These are phyloP conservation scores for Trametes sp. DNA, from an alignment of 1,284 basidiomycete genomes.

Conservation along the genomic window DNA sequence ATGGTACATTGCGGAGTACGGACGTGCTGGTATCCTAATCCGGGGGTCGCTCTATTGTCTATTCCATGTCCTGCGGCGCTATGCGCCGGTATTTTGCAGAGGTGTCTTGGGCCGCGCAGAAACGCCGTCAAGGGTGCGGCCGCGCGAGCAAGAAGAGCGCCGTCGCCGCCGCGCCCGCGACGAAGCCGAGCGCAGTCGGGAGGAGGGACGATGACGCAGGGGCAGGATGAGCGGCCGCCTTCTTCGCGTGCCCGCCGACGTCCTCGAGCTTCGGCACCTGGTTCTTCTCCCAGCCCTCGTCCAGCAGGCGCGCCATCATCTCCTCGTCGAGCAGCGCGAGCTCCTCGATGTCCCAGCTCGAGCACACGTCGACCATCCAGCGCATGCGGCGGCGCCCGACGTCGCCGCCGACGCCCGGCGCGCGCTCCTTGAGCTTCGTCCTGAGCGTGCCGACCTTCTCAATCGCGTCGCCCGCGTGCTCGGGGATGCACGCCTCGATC, in stretches of 20 bases:
- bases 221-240: constrained; percentile 14
- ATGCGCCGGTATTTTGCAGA: constrained; percentile 10
- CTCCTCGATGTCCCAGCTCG: constrained; percentile 84
- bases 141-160: constrained; percentile 33
- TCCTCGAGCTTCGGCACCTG: constrained; percentile 57
- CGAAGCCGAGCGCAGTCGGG: constrained; percentile 43
- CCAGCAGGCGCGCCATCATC: constrained; percentile 64
- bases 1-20: constrained; percentile 21
- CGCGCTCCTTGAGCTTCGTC: constrained; percentile 70
- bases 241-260: constrained; percentile 45
- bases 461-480: constrained; percentile 82
- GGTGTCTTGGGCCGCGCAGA: neutral
- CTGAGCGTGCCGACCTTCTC: constrained; percentile 81
- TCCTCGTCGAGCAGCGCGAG: constrained; percentile 71
- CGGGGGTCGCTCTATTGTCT: constrained; percentile 20
- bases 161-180: constrained; percentile 43
- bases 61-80: constrained; percentile 5
- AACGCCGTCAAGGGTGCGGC: constrained; percentile 21
- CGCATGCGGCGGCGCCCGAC: constrained; percentile 84
- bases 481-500: constrained; percentile 77
- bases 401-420: constrained; percentile 80
- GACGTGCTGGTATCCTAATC: constrained; percentile 15
- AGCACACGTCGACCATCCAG: constrained; percentile 95
- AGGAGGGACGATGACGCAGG: constrained; percentile 26
- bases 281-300: constrained; percentile 75